These are phyloP conservation scores for Aspergillus sp. DNA, from an alignment of 2,329 filamentous ascomycete species.

Conservation along the genomic window DNA sequence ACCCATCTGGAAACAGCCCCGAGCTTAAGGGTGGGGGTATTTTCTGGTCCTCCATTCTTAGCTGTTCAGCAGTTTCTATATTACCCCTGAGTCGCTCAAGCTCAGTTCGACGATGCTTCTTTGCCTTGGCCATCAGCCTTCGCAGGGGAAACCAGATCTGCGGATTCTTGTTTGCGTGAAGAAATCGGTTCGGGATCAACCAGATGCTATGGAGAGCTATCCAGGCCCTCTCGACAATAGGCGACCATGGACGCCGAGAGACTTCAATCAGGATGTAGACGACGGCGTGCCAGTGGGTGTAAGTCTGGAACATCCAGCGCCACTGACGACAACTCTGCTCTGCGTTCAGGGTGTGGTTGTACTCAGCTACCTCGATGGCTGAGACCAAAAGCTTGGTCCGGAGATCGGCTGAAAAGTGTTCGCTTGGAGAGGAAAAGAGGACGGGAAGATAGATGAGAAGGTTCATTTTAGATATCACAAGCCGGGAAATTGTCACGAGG, in stretches of 20 bases:
- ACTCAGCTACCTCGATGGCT: constrained; percentile 41
- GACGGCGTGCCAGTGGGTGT: constrained; percentile 57
- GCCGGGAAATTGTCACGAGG: constrained; percentile 33
- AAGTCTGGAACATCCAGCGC: constrained; percentile 58
- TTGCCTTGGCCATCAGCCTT: too few species aligned
- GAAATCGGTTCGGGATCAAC: too few species aligned
- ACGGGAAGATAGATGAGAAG: constrained; percentile 50
- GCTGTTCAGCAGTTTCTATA: too few species aligned
- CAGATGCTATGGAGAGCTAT: constrained; percentile 33
- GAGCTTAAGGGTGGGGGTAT: too few species aligned
- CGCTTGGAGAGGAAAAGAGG: too few species aligned
- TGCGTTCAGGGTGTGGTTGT: constrained; percentile 50
- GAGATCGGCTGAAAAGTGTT: constrained; percentile 13
- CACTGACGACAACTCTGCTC: constrained; percentile 49
- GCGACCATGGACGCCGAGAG: constrained; percentile 12
- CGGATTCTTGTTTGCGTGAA: too few species aligned
- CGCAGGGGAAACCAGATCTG: too few species aligned
- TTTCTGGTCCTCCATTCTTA: too few species aligned
- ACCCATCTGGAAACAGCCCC: too few species aligned
- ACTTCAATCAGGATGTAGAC: constrained; percentile 53
- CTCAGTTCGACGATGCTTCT: too few species aligned
- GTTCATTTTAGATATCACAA: constrained; percentile 36
- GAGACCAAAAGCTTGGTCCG: constrained; percentile 33
- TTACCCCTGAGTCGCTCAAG: too few species aligned
- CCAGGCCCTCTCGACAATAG: constrained; percentile 36